Percentiles rank a stretch among this genome's conserved stretches.
These are phyloP conservation scores for Solanum chilense DNA, from an alignment of 257 asterid genomes.

Conservation along the genomic window DNA sequence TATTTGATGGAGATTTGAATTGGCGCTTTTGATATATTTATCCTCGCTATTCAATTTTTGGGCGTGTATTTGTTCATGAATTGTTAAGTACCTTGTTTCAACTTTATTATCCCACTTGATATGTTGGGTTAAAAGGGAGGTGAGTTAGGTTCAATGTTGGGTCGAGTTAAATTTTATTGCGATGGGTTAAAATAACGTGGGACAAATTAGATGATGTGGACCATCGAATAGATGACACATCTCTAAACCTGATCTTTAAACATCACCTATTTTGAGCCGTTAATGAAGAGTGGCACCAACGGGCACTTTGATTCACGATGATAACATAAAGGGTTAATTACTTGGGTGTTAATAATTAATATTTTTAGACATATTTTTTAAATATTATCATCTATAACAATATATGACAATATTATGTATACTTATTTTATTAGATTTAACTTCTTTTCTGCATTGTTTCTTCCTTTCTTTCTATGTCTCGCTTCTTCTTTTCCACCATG, in stretches of 20 bases:
- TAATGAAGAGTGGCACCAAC: not conserved
- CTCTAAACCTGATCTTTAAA: not conserved
- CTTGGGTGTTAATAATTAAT: too few relatives aligned
- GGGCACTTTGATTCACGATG: not conserved
- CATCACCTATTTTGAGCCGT: not conserved
- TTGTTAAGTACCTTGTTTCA: not conserved
- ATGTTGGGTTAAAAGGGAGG: not conserved
- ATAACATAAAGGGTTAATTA: not conserved
- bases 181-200: not conserved
- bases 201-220: not conserved
- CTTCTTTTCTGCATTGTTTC: too few relatives aligned
- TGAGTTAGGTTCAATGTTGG: not conserved
- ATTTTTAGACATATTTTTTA: too few relatives aligned
- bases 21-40: not conserved
- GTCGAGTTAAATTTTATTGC: not conserved
- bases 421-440: too few relatives aligned
- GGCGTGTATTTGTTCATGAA: not conserved
- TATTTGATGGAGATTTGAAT: not conserved
- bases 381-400: too few relatives aligned
- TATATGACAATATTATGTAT: too few relatives aligned
- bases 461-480: too few relatives aligned
- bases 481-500: too few relatives aligned
- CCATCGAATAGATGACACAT: not conserved
- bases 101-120: not conserved
- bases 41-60: not conserved